Evolutionary conservation across 176 grass and related monocot species (phyloP).

Genomic region (Saccharum officinarum): DNA sequence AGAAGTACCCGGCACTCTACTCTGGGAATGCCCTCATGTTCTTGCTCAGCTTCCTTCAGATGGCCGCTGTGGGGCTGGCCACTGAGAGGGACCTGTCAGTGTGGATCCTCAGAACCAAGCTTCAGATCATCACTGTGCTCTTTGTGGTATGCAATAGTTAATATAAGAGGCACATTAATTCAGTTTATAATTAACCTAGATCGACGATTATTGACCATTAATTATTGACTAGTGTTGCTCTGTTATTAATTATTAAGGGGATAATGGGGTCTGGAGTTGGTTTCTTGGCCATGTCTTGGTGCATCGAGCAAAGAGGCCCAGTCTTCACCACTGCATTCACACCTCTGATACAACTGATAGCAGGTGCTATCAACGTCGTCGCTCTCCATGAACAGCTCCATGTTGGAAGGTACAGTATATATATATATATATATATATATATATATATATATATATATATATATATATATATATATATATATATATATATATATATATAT

Average conservation of each 20-base stretch:
- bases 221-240: background rate
- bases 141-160: conserved; percentile 31
- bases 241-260: conserved; percentile 34
- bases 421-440: too few species aligned
- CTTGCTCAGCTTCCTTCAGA: conserved; percentile 65
- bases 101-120: conserved; percentile 48
- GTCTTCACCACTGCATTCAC: conserved; percentile 86
- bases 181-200: background rate
- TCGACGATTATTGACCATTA: background rate
- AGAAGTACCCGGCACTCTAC: conserved; percentile 61
- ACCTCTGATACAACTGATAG: conserved; percentile 67
- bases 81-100: conserved; percentile 41
- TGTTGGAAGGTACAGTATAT: conserved; percentile 63
- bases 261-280: conserved; percentile 60
- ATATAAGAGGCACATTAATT: background rate
- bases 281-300: conserved; percentile 83
- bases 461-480: too few species aligned
- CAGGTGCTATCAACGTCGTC: conserved; percentile 56
- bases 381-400: conserved; percentile 71
- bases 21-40: conserved; percentile 58
- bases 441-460: too few species aligned
- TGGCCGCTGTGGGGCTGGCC: conserved; percentile 38
- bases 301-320: conserved; percentile 69
- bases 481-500: too few species aligned
- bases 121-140: conserved; percentile 60